Evolutionary conservation across 176 grass and related monocot species (phyloP), one percentile per base, ranked within the genome.

Genomic region (Neostapfia colusana): DNA sequence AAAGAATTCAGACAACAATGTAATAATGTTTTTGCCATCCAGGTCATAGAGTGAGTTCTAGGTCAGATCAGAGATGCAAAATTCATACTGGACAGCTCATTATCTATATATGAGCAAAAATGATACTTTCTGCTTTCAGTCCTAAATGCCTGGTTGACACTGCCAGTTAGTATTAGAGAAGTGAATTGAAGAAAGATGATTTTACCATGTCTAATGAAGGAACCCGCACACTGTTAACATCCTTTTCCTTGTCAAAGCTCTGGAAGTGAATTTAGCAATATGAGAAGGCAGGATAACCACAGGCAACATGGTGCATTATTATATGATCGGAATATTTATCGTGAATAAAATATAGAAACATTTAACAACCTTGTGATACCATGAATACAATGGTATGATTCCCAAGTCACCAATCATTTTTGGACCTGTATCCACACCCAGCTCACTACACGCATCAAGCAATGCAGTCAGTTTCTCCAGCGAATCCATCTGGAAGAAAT

Each of bases 161-260:
- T 49, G 50, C 16, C 34, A 74, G 53, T 23, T 68, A 67, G 61
- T 12, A 42, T 36, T 42, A 24, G 7, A 59, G 50, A 18, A 59
- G 24, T 1, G 23, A 58, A 26, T 0, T 58, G 10, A 58, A 26
- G 55, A 66, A 68, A 78, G 49, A 58, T 1, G 44, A 72, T 50
- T 71, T 56, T 88, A 98, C 95, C 91, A 88, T 93, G 62, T 98
- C 89, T 60, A 94, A 81, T 31, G 91, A 94, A 79, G 95, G 95
- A 76, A 98, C 93, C 16, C 82, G 86, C 48, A 92, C 72, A 72
- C 81, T 79, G 12, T 76, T 88, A 65, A 98, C 79, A 80, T 98
- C 95, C 73, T 88, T 98, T 49, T 98, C 95, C 77, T 84, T 98
- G 87, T 98, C 95, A 82, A 98, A 98, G 77, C 91, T 94, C 95